These are phyloP conservation scores for Selenicereus undatus DNA, from an alignment of 148 eudicot genomes.

Conservation along the genomic window DNA sequence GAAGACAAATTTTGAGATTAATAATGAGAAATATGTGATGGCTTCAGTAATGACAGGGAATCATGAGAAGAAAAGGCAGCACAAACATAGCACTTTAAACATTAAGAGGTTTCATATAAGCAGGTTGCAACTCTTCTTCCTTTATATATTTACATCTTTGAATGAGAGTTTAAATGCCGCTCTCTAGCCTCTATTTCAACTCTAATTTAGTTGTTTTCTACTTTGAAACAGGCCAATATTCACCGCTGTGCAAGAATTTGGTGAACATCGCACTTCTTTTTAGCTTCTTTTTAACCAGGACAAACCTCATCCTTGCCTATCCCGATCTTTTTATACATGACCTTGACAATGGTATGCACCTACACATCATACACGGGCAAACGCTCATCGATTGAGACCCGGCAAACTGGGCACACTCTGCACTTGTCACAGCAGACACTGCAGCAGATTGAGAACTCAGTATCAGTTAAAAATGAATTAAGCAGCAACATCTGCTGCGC, in stretches of 20 bases:
- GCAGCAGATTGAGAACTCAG: slow-evolving; percentile 32
- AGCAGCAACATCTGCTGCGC: no score
- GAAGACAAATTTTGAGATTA: no score
- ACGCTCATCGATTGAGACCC: slow-evolving; percentile 61
- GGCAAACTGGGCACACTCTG: slow-evolving; percentile 80
- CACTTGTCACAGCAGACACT: slow-evolving; percentile 80
- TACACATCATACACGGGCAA: slow-evolving; percentile 89
- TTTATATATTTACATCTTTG: slow-evolving; percentile 10
- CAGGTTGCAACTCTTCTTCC: neutral
- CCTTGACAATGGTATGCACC: slow-evolving; percentile 12
- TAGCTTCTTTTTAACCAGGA: neutral
- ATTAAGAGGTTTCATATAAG: neutral
- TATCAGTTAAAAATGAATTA: neutral
- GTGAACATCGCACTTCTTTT: slow-evolving; percentile 15
- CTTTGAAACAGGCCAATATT: neutral
- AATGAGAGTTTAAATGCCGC: neutral
- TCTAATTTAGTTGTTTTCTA: slow-evolving; percentile 4
- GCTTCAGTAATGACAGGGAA: no score
- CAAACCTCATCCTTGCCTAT: neutral
- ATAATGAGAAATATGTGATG: no score
- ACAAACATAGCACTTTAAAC: neutral
- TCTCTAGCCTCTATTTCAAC: neutral
- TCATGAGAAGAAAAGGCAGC: neutral
- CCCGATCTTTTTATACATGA: neutral
- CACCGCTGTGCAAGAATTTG: slow-evolving; percentile 14